Percentiles rank a stretch among this genome's conserved stretches.
These are phyloP conservation scores for Talaromyces amestolkiae DNA, from an alignment of 2,329 filamentous ascomycete genomes.

Conservation along the genomic window DNA sequence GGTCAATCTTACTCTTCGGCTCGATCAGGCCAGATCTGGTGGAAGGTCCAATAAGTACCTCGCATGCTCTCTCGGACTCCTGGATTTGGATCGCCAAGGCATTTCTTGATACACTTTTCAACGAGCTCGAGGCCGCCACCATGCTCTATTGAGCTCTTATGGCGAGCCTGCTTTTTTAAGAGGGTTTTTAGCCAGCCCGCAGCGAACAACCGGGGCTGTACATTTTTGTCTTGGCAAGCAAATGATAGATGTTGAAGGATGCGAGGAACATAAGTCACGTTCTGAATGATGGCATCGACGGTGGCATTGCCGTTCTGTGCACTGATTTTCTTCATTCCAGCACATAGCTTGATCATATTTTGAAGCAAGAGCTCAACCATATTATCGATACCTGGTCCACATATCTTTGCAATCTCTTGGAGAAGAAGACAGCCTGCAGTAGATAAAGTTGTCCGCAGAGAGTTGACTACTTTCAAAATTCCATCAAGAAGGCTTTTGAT, in stretches of 20 bases:
- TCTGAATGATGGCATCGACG: constrained; percentile 75
- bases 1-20: constrained; percentile 64
- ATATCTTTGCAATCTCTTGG: constrained; percentile 75
- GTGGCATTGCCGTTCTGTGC: constrained; percentile 78
- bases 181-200: constrained; percentile 81
- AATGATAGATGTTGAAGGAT: constrained; percentile 81
- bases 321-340: constrained; percentile 86
- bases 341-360: constrained; percentile 83
- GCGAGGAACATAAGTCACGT: constrained; percentile 74
- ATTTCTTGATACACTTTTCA: constrained; percentile 85
- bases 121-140: constrained; percentile 76
- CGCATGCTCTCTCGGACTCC: constrained; percentile 84
- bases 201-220: constrained; percentile 76
- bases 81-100: constrained; percentile 84
- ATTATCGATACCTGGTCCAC: constrained; percentile 76
- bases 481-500: constrained; percentile 78
- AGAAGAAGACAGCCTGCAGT: constrained; percentile 80
- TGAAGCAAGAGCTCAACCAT: constrained; percentile 91
- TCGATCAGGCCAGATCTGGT: constrained; percentile 70
- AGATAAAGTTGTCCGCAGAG: constrained; percentile 83
- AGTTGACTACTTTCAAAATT: constrained; percentile 79
- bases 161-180: constrained; percentile 68
- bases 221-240: constrained; percentile 90
- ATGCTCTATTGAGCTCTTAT: constrained; percentile 82
- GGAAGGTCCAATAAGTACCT: constrained; percentile 81